phyloP scores from a whole-genome alignment of 2,329 filamentous ascomycete genomes.

The Fusarium sp. region DNA sequence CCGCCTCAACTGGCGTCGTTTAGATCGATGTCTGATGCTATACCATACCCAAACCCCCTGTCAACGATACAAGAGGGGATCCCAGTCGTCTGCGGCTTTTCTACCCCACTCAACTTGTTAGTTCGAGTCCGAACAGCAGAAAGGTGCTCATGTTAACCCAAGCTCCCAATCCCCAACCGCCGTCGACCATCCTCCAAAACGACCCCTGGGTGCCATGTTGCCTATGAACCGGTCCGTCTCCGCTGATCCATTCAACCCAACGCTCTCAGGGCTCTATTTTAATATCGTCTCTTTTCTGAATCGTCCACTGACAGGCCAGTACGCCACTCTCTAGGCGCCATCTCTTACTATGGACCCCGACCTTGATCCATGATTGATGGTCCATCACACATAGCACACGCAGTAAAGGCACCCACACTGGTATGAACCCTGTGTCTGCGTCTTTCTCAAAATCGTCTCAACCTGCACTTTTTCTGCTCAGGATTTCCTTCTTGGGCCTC shows the following conservation, averaged over 20 bases:
- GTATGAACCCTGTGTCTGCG: conserved; percentile 31
- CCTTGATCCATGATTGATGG: conserved; percentile 49
- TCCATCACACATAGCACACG: conserved; percentile 43
- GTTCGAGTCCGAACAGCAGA: conserved; percentile 26
- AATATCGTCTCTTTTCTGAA: conserved; percentile 51
- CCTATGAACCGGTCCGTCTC: conserved; percentile 43
- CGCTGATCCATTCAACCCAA: conserved; percentile 46
- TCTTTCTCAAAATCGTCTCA: conserved; percentile 44
- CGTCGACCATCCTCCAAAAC: conserved; percentile 33
- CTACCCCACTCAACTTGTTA: conserved; percentile 30
- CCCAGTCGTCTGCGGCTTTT: conserved; percentile 40
- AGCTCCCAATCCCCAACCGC: conserved; percentile 41
- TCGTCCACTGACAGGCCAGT: conserved; percentile 57
- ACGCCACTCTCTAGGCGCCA: conserved; percentile 56
- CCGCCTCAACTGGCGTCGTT: conserved; percentile 27
- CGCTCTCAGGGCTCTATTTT: conserved; percentile 55
- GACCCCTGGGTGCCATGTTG: conserved; percentile 38
- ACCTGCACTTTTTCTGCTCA: conserved; percentile 42
- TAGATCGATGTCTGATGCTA: conserved; percentile 20
- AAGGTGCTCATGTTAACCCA: conserved; percentile 32
- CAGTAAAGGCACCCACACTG: conserved; percentile 38
- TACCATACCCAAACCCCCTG: conserved; percentile 15
- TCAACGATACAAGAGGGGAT: conserved; percentile 29
- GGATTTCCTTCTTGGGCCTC: conserved; percentile 42
- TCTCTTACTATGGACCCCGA: conserved; percentile 52